phyloP scores from a whole-genome alignment of 1,139 yeast species.

The Candida tropicalis region DNA sequence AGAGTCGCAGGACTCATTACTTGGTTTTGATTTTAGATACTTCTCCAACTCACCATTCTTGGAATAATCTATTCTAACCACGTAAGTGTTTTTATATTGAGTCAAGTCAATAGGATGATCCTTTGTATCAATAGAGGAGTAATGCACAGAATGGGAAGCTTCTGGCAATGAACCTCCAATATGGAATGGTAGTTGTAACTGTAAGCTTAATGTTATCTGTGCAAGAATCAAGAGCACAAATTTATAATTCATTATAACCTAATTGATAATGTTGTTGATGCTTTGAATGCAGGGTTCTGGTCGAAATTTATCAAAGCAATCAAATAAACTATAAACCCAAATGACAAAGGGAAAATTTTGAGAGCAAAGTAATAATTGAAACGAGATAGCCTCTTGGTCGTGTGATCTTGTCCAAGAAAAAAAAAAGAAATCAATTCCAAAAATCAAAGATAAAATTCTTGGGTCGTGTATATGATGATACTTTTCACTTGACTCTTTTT shows the following conservation, averaged over 20 bases:
- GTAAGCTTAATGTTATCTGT: neutral
- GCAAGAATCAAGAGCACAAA: conserved; percentile 2
- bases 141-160: conserved; percentile 17
- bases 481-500: neutral
- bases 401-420: neutral
- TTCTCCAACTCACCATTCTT: conserved; percentile 22
- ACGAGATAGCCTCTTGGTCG: neutral
- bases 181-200: conserved; percentile 17
- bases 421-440: no score
- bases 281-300: neutral
- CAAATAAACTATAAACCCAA: neutral
- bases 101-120: conserved; percentile 49
- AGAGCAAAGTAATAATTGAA: conserved; percentile 1
- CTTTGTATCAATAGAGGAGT: conserved; percentile 17
- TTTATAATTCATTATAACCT: neutral
- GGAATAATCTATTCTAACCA: conserved; percentile 45
- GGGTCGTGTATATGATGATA: no score
- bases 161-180: conserved; percentile 2
- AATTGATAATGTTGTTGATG: neutral
- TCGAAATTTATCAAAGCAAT: no score
- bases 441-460: no score
- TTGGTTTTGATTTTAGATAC: conserved; percentile 16
- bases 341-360: neutral
- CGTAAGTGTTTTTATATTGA: conserved; percentile 53
- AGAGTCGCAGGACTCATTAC: conserved; percentile 3